Conservation (phyloP, 2,329 filamentous ascomycete species). For the Bipolaris bicolor region DNA sequence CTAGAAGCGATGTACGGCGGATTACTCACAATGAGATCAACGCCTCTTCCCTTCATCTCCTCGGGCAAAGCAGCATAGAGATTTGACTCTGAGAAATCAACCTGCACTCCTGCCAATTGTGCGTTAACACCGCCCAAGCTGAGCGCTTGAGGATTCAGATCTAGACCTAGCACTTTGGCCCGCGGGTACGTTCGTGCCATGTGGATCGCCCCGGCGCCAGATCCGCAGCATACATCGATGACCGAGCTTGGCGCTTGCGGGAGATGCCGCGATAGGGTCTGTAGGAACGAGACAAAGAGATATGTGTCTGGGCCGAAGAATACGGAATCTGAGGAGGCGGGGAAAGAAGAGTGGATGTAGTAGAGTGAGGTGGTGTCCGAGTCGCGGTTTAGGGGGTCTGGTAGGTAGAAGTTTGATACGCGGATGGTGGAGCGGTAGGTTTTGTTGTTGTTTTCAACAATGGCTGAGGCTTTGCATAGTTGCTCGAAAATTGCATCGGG, state of each 20-base stretch:
- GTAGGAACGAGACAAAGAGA: conserved; percentile 29
- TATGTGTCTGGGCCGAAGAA: conserved; percentile 37
- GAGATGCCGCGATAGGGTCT: conserved; percentile 17
- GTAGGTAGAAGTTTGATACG: conserved; percentile 33
- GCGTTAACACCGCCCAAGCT: conserved; percentile 27
- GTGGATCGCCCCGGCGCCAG: conserved; percentile 34
- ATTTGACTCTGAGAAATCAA: conserved; percentile 28
- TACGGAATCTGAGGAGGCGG: conserved; percentile 27
- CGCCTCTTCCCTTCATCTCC: conserved; percentile 8
- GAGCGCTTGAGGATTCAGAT: conserved; percentile 30
- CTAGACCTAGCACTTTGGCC: conserved; percentile 27
- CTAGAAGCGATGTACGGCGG: conserved; percentile 35
- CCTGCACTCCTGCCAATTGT: conserved; percentile 17
- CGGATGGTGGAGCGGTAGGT: conserved; percentile 26
- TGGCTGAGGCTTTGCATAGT: conserved; percentile 14
- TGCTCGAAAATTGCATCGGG: conserved; percentile 20
- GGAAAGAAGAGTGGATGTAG: conserved; percentile 34
- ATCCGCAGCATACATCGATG: conserved; percentile 34
- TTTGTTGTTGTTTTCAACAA: conserved; percentile 11
- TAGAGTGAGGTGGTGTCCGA: conserved; percentile 15
- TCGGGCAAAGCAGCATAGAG: conserved; percentile 25
- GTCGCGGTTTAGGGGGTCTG: conserved; percentile 2
- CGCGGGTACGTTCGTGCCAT: conserved; percentile 25
- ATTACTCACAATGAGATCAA: conserved; percentile 35
- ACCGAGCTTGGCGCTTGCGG: conserved; percentile 15